Evolutionary conservation across 192 early-diverging fungal species (phyloP).

Genomic region (Chytriomyces hyalinus): DNA sequence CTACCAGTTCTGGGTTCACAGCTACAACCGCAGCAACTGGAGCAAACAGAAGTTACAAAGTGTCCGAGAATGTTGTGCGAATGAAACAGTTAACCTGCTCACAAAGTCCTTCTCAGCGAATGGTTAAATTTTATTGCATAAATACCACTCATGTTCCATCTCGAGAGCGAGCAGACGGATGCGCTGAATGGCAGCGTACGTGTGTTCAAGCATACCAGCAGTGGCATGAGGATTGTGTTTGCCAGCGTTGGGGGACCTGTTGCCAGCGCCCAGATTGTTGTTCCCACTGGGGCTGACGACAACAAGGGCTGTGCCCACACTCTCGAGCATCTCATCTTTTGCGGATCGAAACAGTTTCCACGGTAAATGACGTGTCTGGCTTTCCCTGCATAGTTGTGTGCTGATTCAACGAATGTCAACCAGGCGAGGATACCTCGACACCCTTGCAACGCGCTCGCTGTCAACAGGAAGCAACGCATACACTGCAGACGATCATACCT

Average conservation of each 20-base stretch:
- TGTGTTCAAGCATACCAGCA: conserved; percentile 38
- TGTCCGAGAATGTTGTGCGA: too few species aligned
- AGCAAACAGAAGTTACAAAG: too few species aligned
- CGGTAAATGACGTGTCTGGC: conserved; percentile 40
- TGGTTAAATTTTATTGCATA: too few species aligned
- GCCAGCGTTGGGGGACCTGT: conserved; percentile 69
- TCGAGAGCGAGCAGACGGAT: not conserved
- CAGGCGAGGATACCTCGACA: conserved; percentile 71
- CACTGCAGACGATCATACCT: conserved; percentile 69
- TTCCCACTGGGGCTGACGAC: conserved; percentile 71
- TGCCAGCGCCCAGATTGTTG: conserved; percentile 67
- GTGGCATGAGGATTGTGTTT: conserved; percentile 61
- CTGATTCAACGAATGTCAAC: not conserved
- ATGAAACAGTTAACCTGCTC: too few species aligned
- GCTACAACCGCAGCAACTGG: too few species aligned
- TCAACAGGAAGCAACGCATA: conserved; percentile 77
- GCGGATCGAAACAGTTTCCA: conserved; percentile 72
- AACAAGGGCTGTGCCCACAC: conserved; percentile 83
- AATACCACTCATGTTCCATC: too few species aligned
- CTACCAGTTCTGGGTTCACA: too few species aligned
- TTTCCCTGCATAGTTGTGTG: not conserved
- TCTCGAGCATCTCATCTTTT: conserved; percentile 83
- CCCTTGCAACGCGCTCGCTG: conserved; percentile 72
- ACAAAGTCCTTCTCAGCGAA: too few species aligned
- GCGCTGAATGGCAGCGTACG: conserved; percentile 7